These are phyloP conservation scores for Trichophyton equinum DNA, from an alignment of 2,329 filamentous ascomycete species.

Conservation along the genomic window DNA sequence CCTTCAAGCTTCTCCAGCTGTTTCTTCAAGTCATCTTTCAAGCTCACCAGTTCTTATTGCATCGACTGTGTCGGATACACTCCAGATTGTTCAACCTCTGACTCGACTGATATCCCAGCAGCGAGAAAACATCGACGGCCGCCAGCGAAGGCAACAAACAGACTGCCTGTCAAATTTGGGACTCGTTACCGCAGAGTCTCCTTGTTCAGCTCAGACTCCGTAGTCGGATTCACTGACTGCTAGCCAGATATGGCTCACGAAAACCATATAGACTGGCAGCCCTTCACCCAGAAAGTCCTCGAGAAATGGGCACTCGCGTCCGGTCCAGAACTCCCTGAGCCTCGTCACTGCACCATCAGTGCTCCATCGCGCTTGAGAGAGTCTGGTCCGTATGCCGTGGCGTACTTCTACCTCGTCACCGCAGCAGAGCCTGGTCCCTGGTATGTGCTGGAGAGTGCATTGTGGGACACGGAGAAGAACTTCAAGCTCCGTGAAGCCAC, in stretches of 20 bases:
- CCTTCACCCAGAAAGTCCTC: conserved; percentile 5
- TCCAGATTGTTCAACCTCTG: background rate
- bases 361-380: conserved; percentile 8
- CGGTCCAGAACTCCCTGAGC: conserved; percentile 7
- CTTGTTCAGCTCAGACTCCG: background rate
- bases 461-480: conserved; percentile 7
- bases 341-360: conserved; percentile 6
- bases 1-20: background rate
- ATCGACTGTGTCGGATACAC: background rate
- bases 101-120: background rate
- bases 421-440: conserved; percentile 5
- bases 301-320: conserved; percentile 3
- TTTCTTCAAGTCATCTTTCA: background rate
- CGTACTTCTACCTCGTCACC: conserved; percentile 5
- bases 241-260: background rate
- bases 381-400: background rate
- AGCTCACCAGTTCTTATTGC: too few relatives aligned
- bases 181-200: background rate
- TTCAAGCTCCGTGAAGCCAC: conserved; percentile 3
- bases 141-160: too few relatives aligned
- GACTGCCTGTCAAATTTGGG: background rate
- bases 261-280: conserved; percentile 6
- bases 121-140: too few relatives aligned
- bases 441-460: conserved; percentile 5
- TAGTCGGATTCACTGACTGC: background rate